A percentile compares a stretch with the other conserved stretches of the same genome.
These are phyloP conservation scores for Cajanus cajan DNA, from an alignment of 306 rosid species.

Conservation along the genomic window DNA sequence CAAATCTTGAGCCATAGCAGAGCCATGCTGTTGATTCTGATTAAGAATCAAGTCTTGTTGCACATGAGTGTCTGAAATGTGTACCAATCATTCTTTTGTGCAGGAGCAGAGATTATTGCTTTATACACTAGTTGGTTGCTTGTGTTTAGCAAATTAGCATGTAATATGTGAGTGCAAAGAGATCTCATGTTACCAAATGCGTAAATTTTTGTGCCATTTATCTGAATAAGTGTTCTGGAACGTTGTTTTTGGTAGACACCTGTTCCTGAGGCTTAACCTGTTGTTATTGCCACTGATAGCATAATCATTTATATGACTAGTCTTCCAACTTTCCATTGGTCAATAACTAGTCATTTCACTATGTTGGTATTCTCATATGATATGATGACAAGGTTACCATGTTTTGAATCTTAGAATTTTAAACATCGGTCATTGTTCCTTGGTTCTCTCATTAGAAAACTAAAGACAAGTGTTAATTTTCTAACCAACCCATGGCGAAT, in stretches of 20 bases:
- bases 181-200: slow-evolving; percentile 36
- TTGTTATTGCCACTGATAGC: slow-evolving; percentile 21
- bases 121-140: slow-evolving; percentile 33
- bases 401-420: neutral
- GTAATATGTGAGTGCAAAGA: slow-evolving; percentile 45
- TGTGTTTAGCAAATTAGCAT: slow-evolving; percentile 42
- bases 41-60: too few relatives aligned
- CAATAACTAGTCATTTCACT: slow-evolving; percentile 1
- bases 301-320: slow-evolving; percentile 12
- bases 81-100: slow-evolving; percentile 41
- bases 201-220: slow-evolving; percentile 30
- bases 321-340: neutral
- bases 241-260: slow-evolving; percentile 17
- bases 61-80: too few relatives aligned
- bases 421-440: neutral
- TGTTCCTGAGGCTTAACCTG: slow-evolving; percentile 4
- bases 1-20: too few relatives aligned
- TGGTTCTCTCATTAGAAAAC: neutral
- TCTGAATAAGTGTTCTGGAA: slow-evolving; percentile 25
- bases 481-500: neutral
- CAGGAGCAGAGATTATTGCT: slow-evolving; percentile 46
- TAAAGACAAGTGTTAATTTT: neutral
- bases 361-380: neutral
- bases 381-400: neutral
- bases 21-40: too few relatives aligned